phyloP scores from a whole-genome alignment of 2,329 filamentous ascomycete genomes.

The Neophaeococcomyces aloes region DNA sequence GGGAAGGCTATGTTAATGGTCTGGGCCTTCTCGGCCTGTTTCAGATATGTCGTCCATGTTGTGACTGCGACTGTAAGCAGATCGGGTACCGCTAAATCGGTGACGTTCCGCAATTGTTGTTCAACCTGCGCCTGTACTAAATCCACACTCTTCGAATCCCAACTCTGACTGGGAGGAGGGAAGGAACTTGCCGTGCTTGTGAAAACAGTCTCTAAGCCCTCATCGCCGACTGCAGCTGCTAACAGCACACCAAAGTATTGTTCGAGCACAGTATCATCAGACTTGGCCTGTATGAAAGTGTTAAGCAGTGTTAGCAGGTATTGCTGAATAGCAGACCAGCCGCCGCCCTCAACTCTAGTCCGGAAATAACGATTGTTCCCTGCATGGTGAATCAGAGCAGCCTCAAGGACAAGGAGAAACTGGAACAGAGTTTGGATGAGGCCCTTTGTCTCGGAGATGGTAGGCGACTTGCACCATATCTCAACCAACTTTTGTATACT shows the following conservation, averaged over 20 bases:
- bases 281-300: conserved; percentile 36
- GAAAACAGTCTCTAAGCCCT: conserved; percentile 58
- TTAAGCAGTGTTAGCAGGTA: conserved; percentile 54
- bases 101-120: conserved; percentile 14
- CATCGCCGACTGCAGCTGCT: conserved; percentile 69
- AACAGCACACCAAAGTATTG: conserved; percentile 76
- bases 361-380: conserved; percentile 85
- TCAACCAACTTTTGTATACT: conserved; percentile 61
- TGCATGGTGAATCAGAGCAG: conserved; percentile 64
- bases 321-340: conserved; percentile 68
- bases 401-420: conserved; percentile 53
- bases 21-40: background rate
- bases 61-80: conserved; percentile 18
- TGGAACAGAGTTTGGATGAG: conserved; percentile 57
- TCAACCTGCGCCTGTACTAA: conserved; percentile 8
- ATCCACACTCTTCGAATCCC: conserved; percentile 8
- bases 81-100: conserved; percentile 21
- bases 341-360: conserved; percentile 61
- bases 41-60: conserved; percentile 15
- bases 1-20: conserved; percentile 46
- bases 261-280: conserved; percentile 47
- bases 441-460: conserved; percentile 26
- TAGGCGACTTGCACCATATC: conserved; percentile 48
- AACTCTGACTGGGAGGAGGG: conserved; percentile 5
- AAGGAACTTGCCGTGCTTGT: conserved; percentile 11